Conservation (phyloP, 2,329 filamentous ascomycete genomes). For the Hymenoscyphus salicellus region DNA sequence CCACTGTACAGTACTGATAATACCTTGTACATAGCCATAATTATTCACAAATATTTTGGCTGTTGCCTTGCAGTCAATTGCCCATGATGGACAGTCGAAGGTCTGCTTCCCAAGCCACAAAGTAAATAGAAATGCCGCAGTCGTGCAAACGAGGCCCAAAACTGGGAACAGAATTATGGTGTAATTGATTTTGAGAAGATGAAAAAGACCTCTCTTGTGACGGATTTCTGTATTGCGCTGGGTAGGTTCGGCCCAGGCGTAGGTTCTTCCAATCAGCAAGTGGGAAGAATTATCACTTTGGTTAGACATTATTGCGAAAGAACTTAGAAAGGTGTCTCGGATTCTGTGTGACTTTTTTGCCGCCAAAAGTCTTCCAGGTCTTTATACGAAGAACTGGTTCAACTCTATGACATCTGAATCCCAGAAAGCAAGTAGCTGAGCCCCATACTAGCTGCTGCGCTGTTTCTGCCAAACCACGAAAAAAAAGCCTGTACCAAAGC, state of each 20-base stretch:
- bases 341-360: no score
- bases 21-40: not conserved
- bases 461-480: no score
- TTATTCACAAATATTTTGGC: not conserved
- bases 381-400: no score
- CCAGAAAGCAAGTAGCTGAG: no score
- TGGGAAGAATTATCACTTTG: not conserved
- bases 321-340: not conserved
- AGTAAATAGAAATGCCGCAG: not conserved
- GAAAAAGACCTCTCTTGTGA: not conserved
- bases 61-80: not conserved
- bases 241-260: not conserved
- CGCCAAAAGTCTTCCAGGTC: no score
- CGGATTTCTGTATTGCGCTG: not conserved
- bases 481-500: no score
- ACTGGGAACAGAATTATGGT: not conserved
- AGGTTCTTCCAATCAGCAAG: not conserved
- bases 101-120: not conserved
- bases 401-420: no score
- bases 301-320: not conserved
- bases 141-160: not conserved
- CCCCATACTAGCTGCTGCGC: no score
- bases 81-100: not conserved
- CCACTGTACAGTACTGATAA: not conserved
- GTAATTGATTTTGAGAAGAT: not conserved